Base-by-base conservation (phyloP, 2,329 filamentous ascomycete genomes). In the Trichoderma aggressivum region DNA sequence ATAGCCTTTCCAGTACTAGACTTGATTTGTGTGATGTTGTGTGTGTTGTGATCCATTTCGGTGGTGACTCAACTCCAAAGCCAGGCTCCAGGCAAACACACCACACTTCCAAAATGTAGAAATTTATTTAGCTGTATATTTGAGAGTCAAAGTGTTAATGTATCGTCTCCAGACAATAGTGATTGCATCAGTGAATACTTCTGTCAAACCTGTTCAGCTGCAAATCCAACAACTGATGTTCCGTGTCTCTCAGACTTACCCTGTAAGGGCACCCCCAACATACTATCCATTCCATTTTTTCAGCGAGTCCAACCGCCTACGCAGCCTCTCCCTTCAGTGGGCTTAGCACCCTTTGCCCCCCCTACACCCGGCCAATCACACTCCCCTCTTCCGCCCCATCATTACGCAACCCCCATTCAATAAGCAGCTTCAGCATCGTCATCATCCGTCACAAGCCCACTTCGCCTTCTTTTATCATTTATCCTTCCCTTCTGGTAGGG, bases 321-420 rank as follows among this genome's bases (percentile, higher is more conserved):
- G 16, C 64, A 59, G 16, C 36, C 26, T 43, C 62, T 28, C 30
- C 63, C 60, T 63, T 47, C 60, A 43, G 34, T 30, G 60, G 60
- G 65, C 26, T 21, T 56, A 43, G 39, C 18, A n/a, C 55, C 14
- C 30, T 16, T 50, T n/a, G 7, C 16, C 16, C 16, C 28, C 16
- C 28, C 39, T n/a, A 30, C n/a, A 3, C 2, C 55, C 64, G 26
- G 32, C 64, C 64, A 71, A 69, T 71, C 30, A 55, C 8, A 3
- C 1, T 3, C 32, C 12, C 32, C 18, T 4, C 7, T 14, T 21
- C 53, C 55, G 64, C 56, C 70, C 56, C 64, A 58, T 56, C 64
- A 71, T 71, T 71, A 71, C 70, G 70, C 70, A 71, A 71, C 63
- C 70, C 70, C 39, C 30, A n/a, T 43, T 67, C 70, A 61, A 50